Conservation (phyloP, 768 basidiomycete genomes). For the Mycena alexandri region DNA sequence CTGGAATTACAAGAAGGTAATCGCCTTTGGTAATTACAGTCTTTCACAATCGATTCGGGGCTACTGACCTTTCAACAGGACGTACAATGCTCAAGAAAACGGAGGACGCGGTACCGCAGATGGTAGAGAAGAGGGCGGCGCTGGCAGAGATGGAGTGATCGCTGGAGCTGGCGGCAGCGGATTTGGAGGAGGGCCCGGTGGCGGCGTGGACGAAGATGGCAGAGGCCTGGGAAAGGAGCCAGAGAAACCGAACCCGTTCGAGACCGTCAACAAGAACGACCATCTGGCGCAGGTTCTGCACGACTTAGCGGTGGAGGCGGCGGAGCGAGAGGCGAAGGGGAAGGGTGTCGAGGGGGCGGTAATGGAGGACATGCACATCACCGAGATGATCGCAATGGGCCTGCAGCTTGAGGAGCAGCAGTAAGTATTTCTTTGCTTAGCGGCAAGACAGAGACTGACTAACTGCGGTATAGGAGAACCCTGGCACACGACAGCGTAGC, state of each 20-base stretch:
- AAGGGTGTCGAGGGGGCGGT: too few species aligned
- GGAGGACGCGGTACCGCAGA: too few species aligned
- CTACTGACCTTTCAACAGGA: too few species aligned
- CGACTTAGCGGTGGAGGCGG: too few species aligned
- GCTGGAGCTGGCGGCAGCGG: not conserved
- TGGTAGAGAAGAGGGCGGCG: constrained; percentile 40
- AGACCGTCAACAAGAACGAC: not conserved
- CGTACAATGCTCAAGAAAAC: too few species aligned
- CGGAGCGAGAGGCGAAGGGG: too few species aligned
- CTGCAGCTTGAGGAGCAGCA: constrained; percentile 39
- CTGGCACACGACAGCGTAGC: not conserved
- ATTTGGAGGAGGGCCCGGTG: constrained; percentile 34
- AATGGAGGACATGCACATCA: too few species aligned
- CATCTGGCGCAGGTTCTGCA: constrained; percentile 1
- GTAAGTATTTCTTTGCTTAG: constrained; percentile 1
- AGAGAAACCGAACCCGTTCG: constrained; percentile 24
- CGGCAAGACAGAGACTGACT: not conserved
- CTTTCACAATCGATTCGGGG: not conserved
- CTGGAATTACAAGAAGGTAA: too few species aligned
- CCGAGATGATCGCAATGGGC: constrained; percentile 22
- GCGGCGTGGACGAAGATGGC: too few species aligned
- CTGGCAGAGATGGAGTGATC: constrained; percentile 15
- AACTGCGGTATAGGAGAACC: not conserved
- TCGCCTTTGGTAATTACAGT: not conserved
- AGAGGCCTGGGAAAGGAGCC: too few species aligned